phyloP scores from a whole-genome alignment of 1,139 yeast genomes.

The Taiozyma sp. region DNA sequence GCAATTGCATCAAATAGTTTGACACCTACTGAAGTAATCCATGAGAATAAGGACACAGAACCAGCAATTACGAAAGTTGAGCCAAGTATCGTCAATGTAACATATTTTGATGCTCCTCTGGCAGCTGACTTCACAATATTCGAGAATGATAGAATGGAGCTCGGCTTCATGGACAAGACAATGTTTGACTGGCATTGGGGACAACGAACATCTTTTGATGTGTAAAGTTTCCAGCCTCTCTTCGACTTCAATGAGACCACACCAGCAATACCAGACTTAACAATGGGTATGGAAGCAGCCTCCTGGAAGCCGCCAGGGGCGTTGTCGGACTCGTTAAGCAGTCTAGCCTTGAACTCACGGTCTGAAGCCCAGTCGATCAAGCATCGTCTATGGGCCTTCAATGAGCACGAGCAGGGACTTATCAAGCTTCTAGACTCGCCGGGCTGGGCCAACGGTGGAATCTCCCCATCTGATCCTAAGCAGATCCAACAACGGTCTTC shows the following conservation, averaged over 20 bases:
- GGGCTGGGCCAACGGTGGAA: slow-evolving; percentile 30
- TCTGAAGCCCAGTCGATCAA: slow-evolving; percentile 40
- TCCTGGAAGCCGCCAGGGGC: slow-evolving; percentile 7
- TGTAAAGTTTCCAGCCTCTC: slow-evolving; percentile 10
- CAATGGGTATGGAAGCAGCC: slow-evolving; percentile 7
- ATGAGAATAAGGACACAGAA: slow-evolving; percentile 22
- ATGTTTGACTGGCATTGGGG: slow-evolving; percentile 41
- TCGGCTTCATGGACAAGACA: slow-evolving; percentile 25
- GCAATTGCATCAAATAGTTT: slow-evolving; percentile 19
- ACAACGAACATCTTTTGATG: slow-evolving; percentile 26
- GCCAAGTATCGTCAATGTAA: slow-evolving; percentile 22
- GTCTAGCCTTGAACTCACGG: slow-evolving; percentile 23
- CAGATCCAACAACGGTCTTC: slow-evolving; percentile 40
- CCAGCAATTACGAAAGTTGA: slow-evolving; percentile 25
- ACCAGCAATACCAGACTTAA: slow-evolving; percentile 8
- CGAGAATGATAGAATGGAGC: slow-evolving; percentile 23
- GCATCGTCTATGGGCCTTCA: slow-evolving; percentile 40
- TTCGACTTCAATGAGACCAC: slow-evolving; percentile 9
- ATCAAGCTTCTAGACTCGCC: slow-evolving; percentile 33
- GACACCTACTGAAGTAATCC: slow-evolving; percentile 29
- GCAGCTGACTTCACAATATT: slow-evolving; percentile 20
- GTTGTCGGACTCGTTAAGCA: slow-evolving; percentile 6
- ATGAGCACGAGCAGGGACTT: slow-evolving; percentile 37
- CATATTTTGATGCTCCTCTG: slow-evolving; percentile 16
- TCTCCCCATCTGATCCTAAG: slow-evolving; percentile 34